Evolutionary conservation across 192 early-diverging fungal species (phyloP), one percentile per base, ranked within the genome.

Genomic region (Backusella tuberculispora): DNA sequence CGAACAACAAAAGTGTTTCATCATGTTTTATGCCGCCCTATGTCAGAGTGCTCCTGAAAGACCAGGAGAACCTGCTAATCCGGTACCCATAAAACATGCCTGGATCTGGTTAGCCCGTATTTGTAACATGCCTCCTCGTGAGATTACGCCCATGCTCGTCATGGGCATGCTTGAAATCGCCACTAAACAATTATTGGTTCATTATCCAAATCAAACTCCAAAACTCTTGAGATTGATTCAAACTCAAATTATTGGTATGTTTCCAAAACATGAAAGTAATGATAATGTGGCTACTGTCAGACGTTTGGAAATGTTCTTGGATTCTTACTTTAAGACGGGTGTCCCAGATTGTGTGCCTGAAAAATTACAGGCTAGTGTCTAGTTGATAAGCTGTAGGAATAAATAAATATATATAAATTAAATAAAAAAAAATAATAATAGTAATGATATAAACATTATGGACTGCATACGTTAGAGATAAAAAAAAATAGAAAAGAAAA

Each of bases 81-180:
- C 75, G 0, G 84, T 90, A 66, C 79, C 83, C 1, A 83, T 95
- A 7, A 75, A 84, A 0, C 72, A 91, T 38, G 91, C 79, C 3
- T 96, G 93, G 93, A 84, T 72, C 42, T 96, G 93, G 93, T 72
- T 94, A 19, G 85, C 92, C 0, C 74, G 91, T 12, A 87, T 92
- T 0, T 67, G 90, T 15, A 94, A 94, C 76, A 79, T 93, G 76
- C 85, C 85, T 40, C 90, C 89, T 15, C 83, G 89, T 12, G 79
- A 83, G 5, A 89, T 96, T 53, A 91, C 92, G 0, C 87, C 93
- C 1, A 68, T 84, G 21, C 66, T 95, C 4, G 73, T 95, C 5
- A 76, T 81, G 5, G 77, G 81, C 4, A 92, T 94, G 67, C 66
- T 95, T 24, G 89, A 94, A 83, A 66, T 77, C 12, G 69, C 74